Evolutionary conservation across 306 rosid genomes (phyloP), one percentile per base, ranked within the genome.

Genomic region (Sechiopsis laciniata): DNA sequence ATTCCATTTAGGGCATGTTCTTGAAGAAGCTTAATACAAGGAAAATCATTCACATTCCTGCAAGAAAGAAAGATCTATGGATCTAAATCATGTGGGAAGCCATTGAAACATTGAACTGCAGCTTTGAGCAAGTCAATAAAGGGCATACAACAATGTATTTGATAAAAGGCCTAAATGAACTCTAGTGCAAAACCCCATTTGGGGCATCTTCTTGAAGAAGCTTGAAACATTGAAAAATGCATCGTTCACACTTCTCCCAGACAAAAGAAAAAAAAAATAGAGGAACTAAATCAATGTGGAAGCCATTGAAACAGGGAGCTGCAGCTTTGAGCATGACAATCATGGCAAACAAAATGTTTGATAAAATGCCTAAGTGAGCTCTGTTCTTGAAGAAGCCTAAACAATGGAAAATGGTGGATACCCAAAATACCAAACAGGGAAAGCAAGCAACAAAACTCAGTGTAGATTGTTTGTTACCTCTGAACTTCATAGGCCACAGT

Each of bases 31-130:
- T 2, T n/a, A n/a, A n/a, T n/a, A n/a, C n/a, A n/a, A n/a, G n/a
- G n/a, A n/a, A n/a, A 93, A 12, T n/a, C 96, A 74, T 88, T 89
- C 77, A 88, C 84, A 72, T 77, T 77, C 85, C 99, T 91, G 97
- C 81, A 72, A 48, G 5, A 32, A 32, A 32, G 45, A 5, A 37
- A 5, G 1, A 59, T 0, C 6, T n/a, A 59, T 13, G 24, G 8
- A 0, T 37, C 45, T 37, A 6, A 7, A 55, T 7, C 46, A 37
- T 37, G 20, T 0, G 62, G 45, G 7, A 7, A 15, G 8, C 32
- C 7, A 69, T 10, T 11, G 20, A 17, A 53, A 51, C 55, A 68
- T 74, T 22, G 40, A 35, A 65, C 29, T 26, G 29, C 29, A 26
- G 29, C 29, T 26, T 26, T 26, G 29, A 26, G 29, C 29, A 26